Base-by-base conservation (phyloP, 2,329 filamentous ascomycete genomes). In the Fusarium verrucosum region DNA sequence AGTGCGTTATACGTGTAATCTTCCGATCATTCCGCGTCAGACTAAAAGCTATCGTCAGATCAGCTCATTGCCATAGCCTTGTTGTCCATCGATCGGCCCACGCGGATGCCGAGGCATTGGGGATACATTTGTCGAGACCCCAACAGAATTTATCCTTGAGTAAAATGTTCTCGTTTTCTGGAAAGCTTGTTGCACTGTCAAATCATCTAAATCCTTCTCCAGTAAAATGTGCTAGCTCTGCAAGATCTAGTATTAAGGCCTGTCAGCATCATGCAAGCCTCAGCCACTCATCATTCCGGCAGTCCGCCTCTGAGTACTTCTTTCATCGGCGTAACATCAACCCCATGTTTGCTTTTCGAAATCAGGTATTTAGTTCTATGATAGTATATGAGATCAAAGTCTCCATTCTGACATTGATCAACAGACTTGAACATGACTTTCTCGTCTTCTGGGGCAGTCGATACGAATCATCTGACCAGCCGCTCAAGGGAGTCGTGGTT, bases 361-460 rank as follows among this genome's bases (percentile, higher is more conserved):
- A 84, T 86, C 59, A 80, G 84, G 83, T 86, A 73, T 63, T 79
- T 70, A 20, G 10, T 1, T 22, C 23, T 3, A 38, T 1, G 3
- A n/a, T 10, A 20, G 16, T 55, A 23, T 20, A 43, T 33, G 10
- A 4, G 2, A 5, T n/a, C 10, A 6, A n/a, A 4, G 3, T 6
- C 19, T 46, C 7, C 2, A 9, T 28, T 19, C 51, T 61, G 36
- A 65, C 28, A 5, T 19, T n/a, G 4, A 4, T 22, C 10, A 7
- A 10, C 70, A 93, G 91, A 49, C 84, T 94, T 50, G 89, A 93
- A 43, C 88, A 89, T 69, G 89, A 92, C 69, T 90, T 92, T 57
- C 85, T 94, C 52, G 88, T 94, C 22, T 89, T 94, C 61, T 87
- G 90, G 46, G 92, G 91, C 45, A 84, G 79, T 65, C 87, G 91